Evolutionary conservation across 2,329 filamentous ascomycete genomes (phyloP).

Genomic region (Bimuria novae-zelandiae): DNA sequence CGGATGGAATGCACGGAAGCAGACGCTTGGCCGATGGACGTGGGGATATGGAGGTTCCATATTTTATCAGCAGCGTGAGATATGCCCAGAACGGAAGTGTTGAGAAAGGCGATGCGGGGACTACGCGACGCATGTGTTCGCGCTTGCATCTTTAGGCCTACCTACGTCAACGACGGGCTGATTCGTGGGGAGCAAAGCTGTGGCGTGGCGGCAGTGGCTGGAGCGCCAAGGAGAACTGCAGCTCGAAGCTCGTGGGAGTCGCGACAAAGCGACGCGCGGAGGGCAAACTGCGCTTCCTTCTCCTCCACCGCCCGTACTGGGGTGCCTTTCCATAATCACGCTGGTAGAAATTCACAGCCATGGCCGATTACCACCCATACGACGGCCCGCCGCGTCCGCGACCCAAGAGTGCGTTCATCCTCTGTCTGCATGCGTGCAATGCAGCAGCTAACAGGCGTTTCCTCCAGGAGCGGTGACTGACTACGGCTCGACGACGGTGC

Average conservation of each 20-base stretch:
- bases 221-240: constrained; percentile 11
- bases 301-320: background rate
- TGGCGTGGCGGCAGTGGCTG: background rate
- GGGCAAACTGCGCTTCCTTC: background rate
- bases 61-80: constrained; percentile 17
- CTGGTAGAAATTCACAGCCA: constrained; percentile 18
- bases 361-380: constrained; percentile 46
- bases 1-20: constrained; percentile 18
- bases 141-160: constrained; percentile 14
- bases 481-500: constrained; percentile 85
- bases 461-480: constrained; percentile 82
- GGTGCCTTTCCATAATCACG: background rate
- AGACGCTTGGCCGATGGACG: constrained; percentile 24
- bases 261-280: constrained; percentile 5
- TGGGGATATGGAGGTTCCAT: constrained; percentile 16
- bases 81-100: constrained; percentile 14
- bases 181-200: background rate
- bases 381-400: constrained; percentile 40
- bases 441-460: background rate
- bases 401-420: constrained; percentile 40
- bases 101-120: constrained; percentile 11
- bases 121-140: constrained; percentile 17
- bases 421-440: background rate
- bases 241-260: background rate
- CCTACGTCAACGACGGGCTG: constrained; percentile 6